These are phyloP conservation scores for Leucogyrophana mollusca DNA, from an alignment of 768 basidiomycete species.

Conservation along the genomic window DNA sequence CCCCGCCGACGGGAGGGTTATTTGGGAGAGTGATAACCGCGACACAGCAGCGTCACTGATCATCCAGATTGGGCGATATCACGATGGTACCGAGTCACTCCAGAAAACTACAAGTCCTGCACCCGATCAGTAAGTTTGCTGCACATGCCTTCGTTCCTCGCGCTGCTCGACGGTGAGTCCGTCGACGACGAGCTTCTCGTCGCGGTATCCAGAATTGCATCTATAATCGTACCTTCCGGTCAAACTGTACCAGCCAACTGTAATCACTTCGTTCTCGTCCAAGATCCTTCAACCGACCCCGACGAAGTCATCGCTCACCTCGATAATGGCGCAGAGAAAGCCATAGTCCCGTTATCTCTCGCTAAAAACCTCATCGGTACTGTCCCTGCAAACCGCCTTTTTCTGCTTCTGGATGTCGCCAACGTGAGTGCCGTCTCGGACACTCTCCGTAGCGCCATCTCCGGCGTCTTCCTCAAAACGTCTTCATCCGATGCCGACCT, in stretches of 20 bases:
- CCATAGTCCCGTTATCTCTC: slow-evolving; percentile 69
- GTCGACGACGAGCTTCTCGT: slow-evolving; percentile 46
- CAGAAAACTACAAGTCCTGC: not conserved
- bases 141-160: slow-evolving; percentile 54
- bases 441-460: slow-evolving; percentile 67
- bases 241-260: slow-evolving; percentile 27
- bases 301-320: slow-evolving; percentile 64
- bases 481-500: slow-evolving; percentile 71
- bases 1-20: too few species aligned
- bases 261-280: slow-evolving; percentile 54
- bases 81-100: not conserved
- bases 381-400: slow-evolving; percentile 68
- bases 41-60: too few species aligned
- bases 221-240: slow-evolving; percentile 56
- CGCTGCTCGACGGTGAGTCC: slow-evolving; percentile 49
- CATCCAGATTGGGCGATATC: too few species aligned
- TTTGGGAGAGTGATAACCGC: too few species aligned
- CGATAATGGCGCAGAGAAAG: slow-evolving; percentile 77
- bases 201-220: slow-evolving; percentile 73
- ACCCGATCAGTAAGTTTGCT: not conserved
- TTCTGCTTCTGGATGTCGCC: slow-evolving; percentile 73
- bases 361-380: slow-evolving; percentile 66
- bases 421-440: slow-evolving; percentile 76
- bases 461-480: slow-evolving; percentile 80
- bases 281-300: slow-evolving; percentile 44